Evolutionary conservation across 139 green algal species (phyloP), one percentile per base, ranked within the genome.

Genomic region (Mychonastes homosphaera): DNA sequence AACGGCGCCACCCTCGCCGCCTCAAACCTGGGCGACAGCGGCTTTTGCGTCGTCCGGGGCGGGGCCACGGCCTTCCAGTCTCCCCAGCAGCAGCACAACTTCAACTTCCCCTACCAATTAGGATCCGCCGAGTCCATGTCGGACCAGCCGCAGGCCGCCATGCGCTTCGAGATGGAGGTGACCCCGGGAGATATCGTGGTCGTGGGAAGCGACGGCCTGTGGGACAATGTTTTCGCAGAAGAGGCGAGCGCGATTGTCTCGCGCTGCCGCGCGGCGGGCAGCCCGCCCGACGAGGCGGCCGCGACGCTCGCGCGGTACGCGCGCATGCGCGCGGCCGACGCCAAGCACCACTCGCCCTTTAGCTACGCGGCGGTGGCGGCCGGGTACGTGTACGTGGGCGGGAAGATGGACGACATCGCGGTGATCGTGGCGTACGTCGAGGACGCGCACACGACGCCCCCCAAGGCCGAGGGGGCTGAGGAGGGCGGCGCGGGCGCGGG

Each of bases 81-180:
- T 8, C 87, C 86, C 3, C 75, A 85, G 53, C 90, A 97, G 79
- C 89, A 98, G 76, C 91, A 98, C 72, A 73, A 74, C 56, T 99
- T 99, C 81, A 98, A 99, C 81, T 99, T 95, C 56, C 92, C 92
- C 19, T 98, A 81, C 81, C 88, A 95, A 69, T 65, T 94, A 32
- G 83, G 84, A 30, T 58, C 40, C 4, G 45, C 64, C 30, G 75
- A 78, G 53, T 71, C 62, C 1, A 76, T 79, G 71, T 63, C 64
- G 24, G 78, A 92, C 67, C 52, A 73, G 19, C 74, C 79, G 12
- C 38, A 53, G 19, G 49, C 65, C 48, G 73, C 75, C 3, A 55
- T 79, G 68, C 65, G 55, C 29, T 76, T 76, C 56, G 68, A 72
- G 53, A 44, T 73, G 38, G 7, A 8, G 30, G 57, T 76, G 18